Evolutionary conservation across 164 flowering plant species (phyloP), one percentile per base, ranked within the genome.

Genomic region (Macadamia tetraphylla): DNA sequence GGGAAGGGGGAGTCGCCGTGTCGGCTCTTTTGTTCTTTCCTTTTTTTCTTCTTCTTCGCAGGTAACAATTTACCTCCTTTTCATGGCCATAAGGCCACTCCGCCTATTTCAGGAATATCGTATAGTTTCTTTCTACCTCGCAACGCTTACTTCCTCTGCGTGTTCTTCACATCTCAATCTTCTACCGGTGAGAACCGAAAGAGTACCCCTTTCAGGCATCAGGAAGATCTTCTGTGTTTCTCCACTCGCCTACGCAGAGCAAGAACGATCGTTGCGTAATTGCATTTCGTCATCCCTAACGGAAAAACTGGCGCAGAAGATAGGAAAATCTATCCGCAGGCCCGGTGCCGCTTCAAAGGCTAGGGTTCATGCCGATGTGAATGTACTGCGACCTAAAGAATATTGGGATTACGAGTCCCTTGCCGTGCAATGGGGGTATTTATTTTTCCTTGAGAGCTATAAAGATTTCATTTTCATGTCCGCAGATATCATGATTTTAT

Each of bases 381-480:
- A 94, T 73, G 88, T 94, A 42, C 44, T 87, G 64, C 90, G 97
- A 1, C 98, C 98, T 62, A 87, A 87, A 71, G 98, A 91, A 7
- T 94, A 91, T 66, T 94, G 96, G 97, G 98, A 94, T 73, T 94
- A 94, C 69, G 98, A 91, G 77, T 63, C 93, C 64, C 92, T 94
- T 67, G 79, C 95, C 64, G 96, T 91, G 15, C 96, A 90, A 70
- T 94, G 98, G 98, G 98, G 98, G 97, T 91, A 75, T 29, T 30
- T 55, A 11, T 63, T 75, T 31, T 63, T 29, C 63, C 42, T 29
- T 4, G 23, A 23, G 23, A 23, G 23, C 23, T 23, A 23, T 23
- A 23, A 23, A 23, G 23, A 23, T 23, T 23, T 23, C 23, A 23
- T 23, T 23, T 23, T 23, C 23, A 23, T 23, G 23, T 23, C 23